Evolutionary conservation across 352 stramenopile genomes (phyloP), one percentile per base, ranked within the genome.

Genomic region (Aphanomyces euteiches): DNA sequence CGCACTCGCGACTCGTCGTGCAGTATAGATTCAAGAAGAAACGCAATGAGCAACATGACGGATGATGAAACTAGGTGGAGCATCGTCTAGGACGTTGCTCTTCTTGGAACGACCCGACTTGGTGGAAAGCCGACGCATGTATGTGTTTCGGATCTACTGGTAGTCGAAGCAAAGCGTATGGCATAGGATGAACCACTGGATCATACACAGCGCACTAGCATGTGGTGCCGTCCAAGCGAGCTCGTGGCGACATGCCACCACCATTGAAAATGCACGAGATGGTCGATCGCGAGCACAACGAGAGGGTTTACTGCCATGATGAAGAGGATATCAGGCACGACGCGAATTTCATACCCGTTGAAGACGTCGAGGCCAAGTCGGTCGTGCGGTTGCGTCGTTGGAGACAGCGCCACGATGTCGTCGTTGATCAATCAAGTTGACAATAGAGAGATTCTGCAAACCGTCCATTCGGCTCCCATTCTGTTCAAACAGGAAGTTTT

Each of bases 121-220:
- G 28, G 28, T 54, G 53, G 37, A 4, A 47, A 7, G 19, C 36
- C 34, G 60, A 61, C 28, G 41, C 64, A 7, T 39, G 56, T 5
- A 70, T 17, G 4, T 40, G n/a, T 17, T 15, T 5, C 17, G 64
- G 64, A 2, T 53, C 10, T 50, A 60, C 64, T 8, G 64, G 56
- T 1, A 38, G 8, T 40, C 64, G 60, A 70, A 70, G 34, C 64
- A 48, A 0, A 60, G 17, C 7, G 19, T 39, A 10, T 70, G 64
- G 38, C 64, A 70, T 36, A 48, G 60, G 36, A 70, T 10, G 17
- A 70, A 61, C 64, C 64, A 70, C 39, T 70, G 64, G 13, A 70
- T 41, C 2, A 10, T 70, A 41, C 64, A 70, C n/a, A 70, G 54
- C 13, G 64, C 58, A 4, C 64, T 15, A 12, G 47, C 45, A 3